Base-by-base conservation (phyloP, 148 eudicot genomes). In the Rhododendron vialii region DNA sequence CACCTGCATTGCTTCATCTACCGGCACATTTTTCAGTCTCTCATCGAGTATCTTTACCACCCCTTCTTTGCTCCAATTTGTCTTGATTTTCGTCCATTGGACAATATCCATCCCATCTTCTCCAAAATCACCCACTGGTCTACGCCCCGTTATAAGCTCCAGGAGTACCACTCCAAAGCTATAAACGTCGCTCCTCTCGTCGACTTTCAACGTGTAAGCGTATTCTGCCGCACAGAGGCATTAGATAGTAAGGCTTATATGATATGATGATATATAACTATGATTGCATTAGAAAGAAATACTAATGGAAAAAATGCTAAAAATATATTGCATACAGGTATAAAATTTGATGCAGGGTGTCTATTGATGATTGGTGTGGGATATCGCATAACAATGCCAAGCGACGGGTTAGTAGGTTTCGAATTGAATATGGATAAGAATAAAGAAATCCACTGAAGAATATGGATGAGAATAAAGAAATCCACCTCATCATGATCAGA, bases 91-190 rank as follows among this genome's bases (percentile, higher is more conserved):
- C n/a, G 91, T 61, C 94, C 93, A 93, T 20, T 90, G 93, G 83
- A 93, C 94, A 33, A 93, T 90, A 51, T 93, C 94, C 84, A 91
- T 41, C 9, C 94, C 94, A 48, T 93, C 94, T 87, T 93, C 94
- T 38, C 92, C 94, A 24, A 93, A 93, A 53, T 88, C 89, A 4
- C 94, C 93, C 22, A 93, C 93, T 3, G 94, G 93, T 57, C 84
- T 91, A 81, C 88, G 84, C 1, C 94, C 94, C 5, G 92, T 91
- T 79, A 93, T 65, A 4, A 93, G 89, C 90, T 93, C 94, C 43
- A 93, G 35, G 9, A 93, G 85, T 10, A 93, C 93, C 61, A 93
- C 94, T 7, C 94, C 94, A 7, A 79, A 93, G 89, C 93, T 93
- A 63, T 93, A 93, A 9, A 93, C 94, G 12, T 93, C 94, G 82